These are phyloP conservation scores for Kalanchoe fedtschenkoi DNA, from an alignment of 164 flowering plant genomes.

Conservation along the genomic window DNA sequence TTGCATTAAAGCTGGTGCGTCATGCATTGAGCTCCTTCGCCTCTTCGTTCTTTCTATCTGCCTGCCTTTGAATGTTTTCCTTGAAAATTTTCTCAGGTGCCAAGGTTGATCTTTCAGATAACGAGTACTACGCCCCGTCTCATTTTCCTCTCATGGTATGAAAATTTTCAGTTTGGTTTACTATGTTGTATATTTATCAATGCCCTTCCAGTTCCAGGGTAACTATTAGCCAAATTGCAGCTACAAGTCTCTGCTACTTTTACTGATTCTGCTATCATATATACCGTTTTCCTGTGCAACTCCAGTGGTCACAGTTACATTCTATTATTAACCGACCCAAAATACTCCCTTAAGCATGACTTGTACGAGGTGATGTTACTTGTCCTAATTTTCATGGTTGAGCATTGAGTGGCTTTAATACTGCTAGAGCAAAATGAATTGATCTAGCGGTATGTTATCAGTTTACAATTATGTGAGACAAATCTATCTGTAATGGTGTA, in stretches of 20 bases:
- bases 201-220: too few species aligned
- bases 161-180: not conserved
- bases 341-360: not conserved
- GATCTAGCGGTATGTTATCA: too few species aligned
- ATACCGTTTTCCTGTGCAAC: not conserved
- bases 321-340: not conserved
- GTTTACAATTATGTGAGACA: too few species aligned
- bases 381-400: not conserved
- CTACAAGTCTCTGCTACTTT: not conserved
- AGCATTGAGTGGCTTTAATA: too few species aligned
- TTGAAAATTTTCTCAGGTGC: not conserved
- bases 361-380: not conserved
- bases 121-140: not conserved
- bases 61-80: not conserved
- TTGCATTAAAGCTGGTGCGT: slow-evolving; percentile 43
- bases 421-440: too few species aligned
- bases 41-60: not conserved
- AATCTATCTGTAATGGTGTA: too few species aligned
- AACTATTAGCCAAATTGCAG: not conserved
- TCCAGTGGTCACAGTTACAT: not conserved
- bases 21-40: too few species aligned
- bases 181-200: not conserved
- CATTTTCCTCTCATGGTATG: slow-evolving; percentile 1
- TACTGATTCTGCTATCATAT: not conserved
- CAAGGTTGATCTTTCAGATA: not conserved